A percentile compares a stretch with the other conserved stretches of the same genome.
Evolutionary conservation across 129 eudicot species (phyloP).

Genomic region (Flaveria ramosissima): DNA sequence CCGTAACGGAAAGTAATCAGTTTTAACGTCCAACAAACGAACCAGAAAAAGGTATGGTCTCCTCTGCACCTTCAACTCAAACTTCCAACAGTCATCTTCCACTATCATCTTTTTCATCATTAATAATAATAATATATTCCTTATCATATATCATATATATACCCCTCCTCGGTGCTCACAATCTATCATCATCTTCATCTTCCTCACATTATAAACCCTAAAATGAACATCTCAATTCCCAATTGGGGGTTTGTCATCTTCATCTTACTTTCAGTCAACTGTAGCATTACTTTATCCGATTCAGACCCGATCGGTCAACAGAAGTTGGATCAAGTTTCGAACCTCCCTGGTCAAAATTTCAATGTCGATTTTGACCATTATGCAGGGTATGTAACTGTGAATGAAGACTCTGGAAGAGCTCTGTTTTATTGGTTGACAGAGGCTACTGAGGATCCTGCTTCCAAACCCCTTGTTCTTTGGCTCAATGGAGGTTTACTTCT

Average conservation of each 20-base stretch:
- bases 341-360: conserved; percentile 80
- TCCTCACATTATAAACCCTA: conserved; percentile 34
- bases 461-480: conserved; percentile 90
- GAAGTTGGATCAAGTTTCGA: conserved; percentile 46
- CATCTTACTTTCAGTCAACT: conserved; percentile 28
- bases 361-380: conserved; percentile 70
- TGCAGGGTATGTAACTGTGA: conserved; percentile 81
- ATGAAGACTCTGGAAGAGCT: conserved; percentile 67
- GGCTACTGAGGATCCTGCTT: conserved; percentile 70
- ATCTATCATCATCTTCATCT: conserved; percentile 22
- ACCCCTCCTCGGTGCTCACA: conserved; percentile 8
- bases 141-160: neutral
- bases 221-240: conserved; percentile 36
- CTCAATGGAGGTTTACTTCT: conserved; percentile 78
- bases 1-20: conserved; percentile 29
- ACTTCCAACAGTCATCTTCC: conserved; percentile 18
- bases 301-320: conserved; percentile 50
- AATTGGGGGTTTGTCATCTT: conserved; percentile 40
- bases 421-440: conserved; percentile 91
- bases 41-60: conserved; percentile 29
- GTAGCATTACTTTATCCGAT: conserved; percentile 30
- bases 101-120: neutral
- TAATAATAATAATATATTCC: too few species aligned
- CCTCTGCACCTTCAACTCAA: neutral
- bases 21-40: conserved; percentile 31